A percentile compares a stretch with the other conserved stretches of the same genome.
phyloP scores from a whole-genome alignment of 352 stramenopile species.

The Pythium apleroticum region DNA sequence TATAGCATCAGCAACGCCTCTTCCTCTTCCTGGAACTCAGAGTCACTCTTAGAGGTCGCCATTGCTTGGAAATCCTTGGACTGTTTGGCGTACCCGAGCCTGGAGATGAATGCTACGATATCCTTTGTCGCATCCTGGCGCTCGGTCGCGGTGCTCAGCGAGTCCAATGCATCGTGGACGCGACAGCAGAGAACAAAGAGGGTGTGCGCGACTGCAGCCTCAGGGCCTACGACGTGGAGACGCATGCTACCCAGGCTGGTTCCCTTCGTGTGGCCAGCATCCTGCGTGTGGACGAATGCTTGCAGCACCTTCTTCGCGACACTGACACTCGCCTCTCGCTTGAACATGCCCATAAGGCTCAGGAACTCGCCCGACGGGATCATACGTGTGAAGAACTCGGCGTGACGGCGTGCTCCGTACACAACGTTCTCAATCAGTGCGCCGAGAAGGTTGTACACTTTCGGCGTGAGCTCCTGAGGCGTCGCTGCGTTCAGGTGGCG shows the following conservation, averaged over 20 bases:
- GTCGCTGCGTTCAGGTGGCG: constrained; percentile 69
- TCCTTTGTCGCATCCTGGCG: constrained; percentile 54
- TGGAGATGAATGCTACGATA: constrained; percentile 80
- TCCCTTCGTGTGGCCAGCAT: constrained; percentile 15
- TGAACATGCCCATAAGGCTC: constrained; percentile 86
- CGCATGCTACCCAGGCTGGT: constrained; percentile 40
- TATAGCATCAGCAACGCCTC: constrained; percentile 87
- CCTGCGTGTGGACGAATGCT: constrained; percentile 50
- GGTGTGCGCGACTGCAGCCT: constrained; percentile 82
- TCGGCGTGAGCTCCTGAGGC: constrained; percentile 52
- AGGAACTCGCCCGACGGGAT: constrained; percentile 79
- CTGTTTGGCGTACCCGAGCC: constrained; percentile 42
- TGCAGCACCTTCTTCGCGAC: constrained; percentile 85
- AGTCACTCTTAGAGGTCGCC: constrained; percentile 6
- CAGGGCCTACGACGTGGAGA: constrained; percentile 63
- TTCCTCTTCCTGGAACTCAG: constrained; percentile 54
- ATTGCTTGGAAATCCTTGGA: not conserved
- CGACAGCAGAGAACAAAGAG: constrained; percentile 84
- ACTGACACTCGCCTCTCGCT: constrained; percentile 71
- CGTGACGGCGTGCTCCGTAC: constrained; percentile 62
- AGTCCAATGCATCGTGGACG: constrained; percentile 84
- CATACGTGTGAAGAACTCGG: constrained; percentile 69
- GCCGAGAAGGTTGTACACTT: constrained; percentile 69
- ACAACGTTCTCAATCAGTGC: constrained; percentile 81
- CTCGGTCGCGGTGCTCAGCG: constrained; percentile 64